Conservation (phyloP, 2,329 filamentous ascomycete genomes). For the Colletotrichum sidae region DNA sequence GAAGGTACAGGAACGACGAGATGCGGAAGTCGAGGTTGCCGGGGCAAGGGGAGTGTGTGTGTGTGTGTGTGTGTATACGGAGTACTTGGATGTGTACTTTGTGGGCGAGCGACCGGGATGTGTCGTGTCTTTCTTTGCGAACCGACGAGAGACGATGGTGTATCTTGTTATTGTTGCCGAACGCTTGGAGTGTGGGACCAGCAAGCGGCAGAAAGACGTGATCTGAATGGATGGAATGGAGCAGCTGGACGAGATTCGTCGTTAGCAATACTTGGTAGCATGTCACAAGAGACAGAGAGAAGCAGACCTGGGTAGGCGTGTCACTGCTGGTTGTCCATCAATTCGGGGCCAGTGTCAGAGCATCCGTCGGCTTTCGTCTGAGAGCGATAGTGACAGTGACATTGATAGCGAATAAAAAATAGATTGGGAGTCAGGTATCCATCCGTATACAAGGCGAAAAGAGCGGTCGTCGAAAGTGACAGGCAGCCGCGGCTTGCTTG, state of each 20-base stretch:
- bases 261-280: no score
- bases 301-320: no score
- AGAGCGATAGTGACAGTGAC: no score
- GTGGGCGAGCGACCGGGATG: constrained; percentile 35
- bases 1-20: constrained; percentile 3
- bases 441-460: no score
- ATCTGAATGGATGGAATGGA: constrained; percentile 53
- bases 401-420: no score
- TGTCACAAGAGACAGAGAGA: no score
- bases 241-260: constrained; percentile 42
- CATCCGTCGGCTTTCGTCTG: no score
- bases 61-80: constrained; percentile 12
- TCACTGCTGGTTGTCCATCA: no score
- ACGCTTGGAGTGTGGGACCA: not conserved
- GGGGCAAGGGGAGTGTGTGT: constrained; percentile 29
- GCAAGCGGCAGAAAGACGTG: constrained; percentile 38
- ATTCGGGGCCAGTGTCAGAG: no score
- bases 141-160: constrained; percentile 1
- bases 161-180: not conserved
- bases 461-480: no score
- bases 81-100: constrained; percentile 22
- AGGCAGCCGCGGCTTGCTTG: no score
- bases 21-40: constrained; percentile 37
- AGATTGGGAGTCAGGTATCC: no score
- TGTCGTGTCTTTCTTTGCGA: constrained; percentile 16